Percentiles rank a stretch among this genome's conserved stretches.
Evolutionary conservation across 2,329 filamentous ascomycete species (phyloP).

Genomic region (Cercospora sp.): DNA sequence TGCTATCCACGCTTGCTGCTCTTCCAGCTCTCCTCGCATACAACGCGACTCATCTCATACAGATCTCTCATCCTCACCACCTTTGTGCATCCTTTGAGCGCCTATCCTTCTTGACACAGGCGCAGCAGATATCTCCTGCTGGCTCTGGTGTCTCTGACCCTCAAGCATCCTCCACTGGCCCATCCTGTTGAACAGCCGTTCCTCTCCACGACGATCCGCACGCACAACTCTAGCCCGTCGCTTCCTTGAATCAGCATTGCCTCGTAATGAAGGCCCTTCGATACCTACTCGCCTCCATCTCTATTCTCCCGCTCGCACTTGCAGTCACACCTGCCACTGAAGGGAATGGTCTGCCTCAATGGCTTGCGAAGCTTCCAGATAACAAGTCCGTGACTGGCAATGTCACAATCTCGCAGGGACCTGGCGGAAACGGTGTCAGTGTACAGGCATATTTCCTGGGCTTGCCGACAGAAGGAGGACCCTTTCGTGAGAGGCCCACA

Average conservation of each 20-base stretch:
- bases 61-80: neutral
- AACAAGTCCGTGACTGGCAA: constrained; percentile 18
- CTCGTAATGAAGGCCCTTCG: neutral
- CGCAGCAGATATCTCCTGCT: neutral
- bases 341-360: constrained; percentile 14
- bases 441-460: constrained; percentile 45
- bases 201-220: neutral
- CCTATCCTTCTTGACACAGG: constrained; percentile 9
- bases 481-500: constrained; percentile 43
- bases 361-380: constrained; percentile 21
- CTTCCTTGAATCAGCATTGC: neutral
- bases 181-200: neutral
- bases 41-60: neutral
- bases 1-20: no score
- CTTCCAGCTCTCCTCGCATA: neutral
- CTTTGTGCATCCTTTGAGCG: constrained; percentile 11
- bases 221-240: neutral
- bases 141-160: neutral
- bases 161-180: neutral
- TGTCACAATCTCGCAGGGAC: constrained; percentile 20
- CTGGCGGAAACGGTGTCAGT: constrained; percentile 42
- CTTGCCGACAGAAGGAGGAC: constrained; percentile 46
- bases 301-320: neutral
- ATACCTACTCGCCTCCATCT: neutral
- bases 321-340: constrained; percentile 18